These are phyloP conservation scores for Iris macrosiphon DNA, from an alignment of 106 monocot genomes.

Conservation along the genomic window DNA sequence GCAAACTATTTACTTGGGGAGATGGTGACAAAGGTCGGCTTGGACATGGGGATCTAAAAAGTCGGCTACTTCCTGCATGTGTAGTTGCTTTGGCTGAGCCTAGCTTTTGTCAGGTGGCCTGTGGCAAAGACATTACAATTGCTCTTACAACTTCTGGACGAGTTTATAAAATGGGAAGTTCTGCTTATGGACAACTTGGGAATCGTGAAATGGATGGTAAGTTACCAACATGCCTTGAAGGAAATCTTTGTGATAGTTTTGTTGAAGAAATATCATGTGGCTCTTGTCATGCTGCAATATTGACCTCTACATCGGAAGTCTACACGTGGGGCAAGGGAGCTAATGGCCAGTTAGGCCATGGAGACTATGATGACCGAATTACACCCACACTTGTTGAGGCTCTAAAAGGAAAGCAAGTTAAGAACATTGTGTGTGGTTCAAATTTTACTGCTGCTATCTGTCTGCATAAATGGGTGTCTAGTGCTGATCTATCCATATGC, in stretches of 20 bases:
- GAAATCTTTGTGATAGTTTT: constrained; percentile 44
- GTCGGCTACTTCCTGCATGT: constrained; percentile 46
- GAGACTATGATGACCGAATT: constrained; percentile 45
- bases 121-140: constrained; percentile 59
- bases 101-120: constrained; percentile 61
- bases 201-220: constrained; percentile 48
- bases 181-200: constrained; percentile 58
- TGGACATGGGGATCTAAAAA: constrained; percentile 54
- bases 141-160: constrained; percentile 47
- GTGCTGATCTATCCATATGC: constrained; percentile 42
- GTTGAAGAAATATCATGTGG: constrained; percentile 76
- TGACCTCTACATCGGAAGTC: constrained; percentile 65
- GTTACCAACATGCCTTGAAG: constrained; percentile 42
- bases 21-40: constrained; percentile 69
- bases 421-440: constrained; percentile 58
- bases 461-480: constrained; percentile 64
- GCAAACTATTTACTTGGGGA: constrained; percentile 71
- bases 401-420: constrained; percentile 65
- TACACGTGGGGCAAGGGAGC: constrained; percentile 78
- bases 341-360: constrained; percentile 70
- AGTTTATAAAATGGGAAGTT: constrained; percentile 66
- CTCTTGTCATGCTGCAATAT: constrained; percentile 55
- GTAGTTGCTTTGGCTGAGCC: constrained; percentile 44
- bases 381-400: constrained; percentile 56
- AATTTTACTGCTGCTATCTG: constrained; percentile 76